Percentiles rank a stretch among this genome's conserved stretches.
These are phyloP conservation scores for Candida sithepensis DNA, from an alignment of 805 yeast genomes.

Conservation along the genomic window DNA sequence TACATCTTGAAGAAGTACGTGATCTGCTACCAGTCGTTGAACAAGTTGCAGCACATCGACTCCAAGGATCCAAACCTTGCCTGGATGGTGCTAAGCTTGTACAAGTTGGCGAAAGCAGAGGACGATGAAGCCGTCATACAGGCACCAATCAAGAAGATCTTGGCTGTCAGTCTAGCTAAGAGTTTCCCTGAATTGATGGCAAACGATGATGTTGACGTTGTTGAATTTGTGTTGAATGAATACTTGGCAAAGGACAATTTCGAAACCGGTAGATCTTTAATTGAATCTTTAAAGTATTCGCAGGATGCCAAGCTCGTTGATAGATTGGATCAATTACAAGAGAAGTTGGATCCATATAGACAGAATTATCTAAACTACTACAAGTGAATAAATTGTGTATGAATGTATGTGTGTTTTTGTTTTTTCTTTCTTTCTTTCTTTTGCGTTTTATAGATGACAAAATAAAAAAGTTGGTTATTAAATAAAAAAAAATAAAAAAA, in stretches of 20 bases:
- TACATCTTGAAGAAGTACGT: constrained; percentile 38
- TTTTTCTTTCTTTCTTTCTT: background rate
- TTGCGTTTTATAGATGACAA: background rate
- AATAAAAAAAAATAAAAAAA: too few relatives aligned
- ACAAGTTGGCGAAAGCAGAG: constrained; percentile 7
- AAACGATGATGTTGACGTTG: constrained; percentile 10
- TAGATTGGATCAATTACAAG: constrained; percentile 11
- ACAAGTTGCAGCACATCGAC: constrained; percentile 25
- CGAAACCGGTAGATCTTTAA: constrained; percentile 18
- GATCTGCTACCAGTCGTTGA: constrained; percentile 42
- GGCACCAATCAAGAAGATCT: constrained; percentile 23
- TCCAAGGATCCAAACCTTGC: constrained; percentile 18
- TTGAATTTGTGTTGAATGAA: constrained; percentile 8
- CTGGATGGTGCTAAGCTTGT: constrained; percentile 16
- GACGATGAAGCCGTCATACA: constrained; percentile 11
- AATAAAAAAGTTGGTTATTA: background rate
- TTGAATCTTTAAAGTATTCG: constrained; percentile 7
- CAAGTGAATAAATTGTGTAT: constrained; percentile 1
- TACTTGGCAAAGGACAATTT: constrained; percentile 13
- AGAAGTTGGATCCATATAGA: constrained; percentile 18
- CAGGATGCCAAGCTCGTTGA: constrained; percentile 1
- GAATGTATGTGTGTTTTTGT: background rate
- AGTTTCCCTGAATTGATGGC: constrained; percentile 9
- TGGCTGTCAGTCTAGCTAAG: constrained; percentile 21
- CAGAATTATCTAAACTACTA: constrained; percentile 16